Conservation (phyloP, 495 filamentous ascomycete species). For the Corynascus novoguineensis region DNA sequence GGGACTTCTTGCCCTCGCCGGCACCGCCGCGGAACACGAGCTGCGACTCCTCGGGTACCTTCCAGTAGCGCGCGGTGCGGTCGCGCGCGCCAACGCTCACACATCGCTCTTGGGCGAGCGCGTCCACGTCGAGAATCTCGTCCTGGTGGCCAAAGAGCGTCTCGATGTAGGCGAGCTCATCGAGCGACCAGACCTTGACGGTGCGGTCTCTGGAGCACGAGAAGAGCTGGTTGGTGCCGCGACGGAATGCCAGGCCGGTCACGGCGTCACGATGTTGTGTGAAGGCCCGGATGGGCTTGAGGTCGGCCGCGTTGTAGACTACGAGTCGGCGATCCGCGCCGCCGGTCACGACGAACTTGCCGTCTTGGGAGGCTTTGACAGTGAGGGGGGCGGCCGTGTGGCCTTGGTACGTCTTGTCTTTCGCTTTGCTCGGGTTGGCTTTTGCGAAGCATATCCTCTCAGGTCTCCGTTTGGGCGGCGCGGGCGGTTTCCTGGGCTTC, state of each 20-base stretch:
- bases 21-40: constrained; percentile 88
- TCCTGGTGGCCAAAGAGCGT: constrained; percentile 97
- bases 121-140: constrained; percentile 73
- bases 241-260: constrained; percentile 74
- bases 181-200: constrained; percentile 63
- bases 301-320: constrained; percentile 73
- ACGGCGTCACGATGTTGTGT: constrained; percentile 87
- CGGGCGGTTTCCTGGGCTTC: constrained; percentile 57
- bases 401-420: constrained; percentile 61
- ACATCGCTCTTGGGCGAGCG: constrained; percentile 79
- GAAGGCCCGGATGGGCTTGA: constrained; percentile 76
- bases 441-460: constrained; percentile 60
- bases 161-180: constrained; percentile 84
- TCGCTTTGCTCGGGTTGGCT: constrained; percentile 57
- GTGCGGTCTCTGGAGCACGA: constrained; percentile 83
- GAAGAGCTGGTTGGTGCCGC: constrained; percentile 88
- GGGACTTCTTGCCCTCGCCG: constrained; percentile 48
- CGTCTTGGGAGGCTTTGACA: constrained; percentile 80
- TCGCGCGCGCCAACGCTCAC: constrained; percentile 83
- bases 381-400: constrained; percentile 72
- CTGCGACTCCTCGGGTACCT: constrained; percentile 91
- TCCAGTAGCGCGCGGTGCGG: constrained; percentile 92
- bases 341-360: constrained; percentile 86
- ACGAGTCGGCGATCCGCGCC: constrained; percentile 75
- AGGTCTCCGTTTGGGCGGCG: constrained; percentile 63